Conservation (phyloP, 2,329 filamentous ascomycete species). For the Dryadomyces quercivorus region DNA sequence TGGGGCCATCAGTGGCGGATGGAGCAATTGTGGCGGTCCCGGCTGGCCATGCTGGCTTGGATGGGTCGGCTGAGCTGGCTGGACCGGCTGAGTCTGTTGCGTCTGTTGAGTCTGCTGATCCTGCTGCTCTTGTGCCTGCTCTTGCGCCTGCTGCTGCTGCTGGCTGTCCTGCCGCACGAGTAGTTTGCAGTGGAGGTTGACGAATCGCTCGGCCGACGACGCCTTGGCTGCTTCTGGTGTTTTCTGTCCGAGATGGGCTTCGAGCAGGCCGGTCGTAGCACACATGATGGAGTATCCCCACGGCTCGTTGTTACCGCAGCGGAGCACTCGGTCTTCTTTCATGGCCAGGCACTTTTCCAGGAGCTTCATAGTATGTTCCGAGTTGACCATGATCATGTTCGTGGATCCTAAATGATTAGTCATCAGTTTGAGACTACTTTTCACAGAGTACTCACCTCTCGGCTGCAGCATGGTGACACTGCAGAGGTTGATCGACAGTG, state of each 20-base stretch:
- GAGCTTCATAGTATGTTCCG: slow-evolving; percentile 46
- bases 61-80: background rate
- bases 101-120: too few species aligned
- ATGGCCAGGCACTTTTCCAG: slow-evolving; percentile 48
- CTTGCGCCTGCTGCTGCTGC: background rate
- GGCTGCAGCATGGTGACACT: slow-evolving; percentile 50
- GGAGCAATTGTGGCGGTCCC: background rate
- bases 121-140: background rate
- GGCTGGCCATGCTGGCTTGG: slow-evolving; percentile 12
- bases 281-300: slow-evolving; percentile 55
- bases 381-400: slow-evolving; percentile 51
- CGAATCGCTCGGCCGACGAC: slow-evolving; percentile 45
- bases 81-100: background rate
- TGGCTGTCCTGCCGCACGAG: slow-evolving; percentile 38
- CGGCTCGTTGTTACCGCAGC: slow-evolving; percentile 52
- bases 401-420: slow-evolving; percentile 27
- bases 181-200: slow-evolving; percentile 45
- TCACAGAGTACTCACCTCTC: slow-evolving; percentile 18
- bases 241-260: slow-evolving; percentile 47
- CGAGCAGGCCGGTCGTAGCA: slow-evolving; percentile 43
- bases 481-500: slow-evolving; percentile 48
- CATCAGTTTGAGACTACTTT: slow-evolving; percentile 11
- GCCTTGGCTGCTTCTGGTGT: slow-evolving; percentile 44
- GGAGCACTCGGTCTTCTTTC: slow-evolving; percentile 47
- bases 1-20: background rate